Evolutionary conservation across 2,329 filamentous ascomycete species (phyloP).

Genomic region (Fusarium lyarnte): DNA sequence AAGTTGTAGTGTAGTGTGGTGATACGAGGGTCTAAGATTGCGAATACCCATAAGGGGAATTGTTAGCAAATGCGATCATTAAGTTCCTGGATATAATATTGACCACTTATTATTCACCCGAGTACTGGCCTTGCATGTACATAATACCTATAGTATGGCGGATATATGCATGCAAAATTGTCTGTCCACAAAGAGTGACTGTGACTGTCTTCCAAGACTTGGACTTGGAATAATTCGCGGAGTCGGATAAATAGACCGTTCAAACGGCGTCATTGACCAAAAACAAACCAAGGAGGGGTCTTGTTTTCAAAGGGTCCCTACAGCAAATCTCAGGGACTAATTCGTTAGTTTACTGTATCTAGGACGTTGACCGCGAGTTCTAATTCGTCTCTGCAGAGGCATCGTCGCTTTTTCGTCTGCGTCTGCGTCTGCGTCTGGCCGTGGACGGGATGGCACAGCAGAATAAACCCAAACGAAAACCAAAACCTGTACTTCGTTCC

Average conservation of each 20-base stretch:
- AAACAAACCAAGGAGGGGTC: not conserved
- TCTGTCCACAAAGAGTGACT: conserved; percentile 14
- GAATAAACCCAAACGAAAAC: not conserved
- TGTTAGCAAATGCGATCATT: conserved; percentile 8
- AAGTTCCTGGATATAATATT: not conserved
- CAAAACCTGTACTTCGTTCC: conserved; percentile 4
- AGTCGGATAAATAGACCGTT: conserved; percentile 21
- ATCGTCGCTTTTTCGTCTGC: not conserved
- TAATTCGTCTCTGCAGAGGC: conserved; percentile 1
- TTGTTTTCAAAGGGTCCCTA: conserved; percentile 21
- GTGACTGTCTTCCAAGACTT: not conserved
- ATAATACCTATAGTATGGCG: not conserved
- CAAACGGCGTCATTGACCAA: conserved; percentile 25
- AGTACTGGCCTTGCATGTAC: not conserved
- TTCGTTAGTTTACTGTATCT: not conserved
- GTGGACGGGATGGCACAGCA: not conserved
- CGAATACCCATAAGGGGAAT: conserved; percentile 5
- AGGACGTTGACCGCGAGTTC: not conserved
- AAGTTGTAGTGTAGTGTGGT: not conserved
- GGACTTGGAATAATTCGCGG: conserved; percentile 9
- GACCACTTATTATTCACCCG: not conserved
- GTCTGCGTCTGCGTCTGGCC: not conserved
- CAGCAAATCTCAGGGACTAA: conserved; percentile 13
- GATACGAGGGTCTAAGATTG: conserved; percentile 15
- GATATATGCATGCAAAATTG: not conserved